Evolutionary conservation across 139 green algal species (phyloP), one percentile per base, ranked within the genome.

Genomic region (Spirogloea muscicola): DNA sequence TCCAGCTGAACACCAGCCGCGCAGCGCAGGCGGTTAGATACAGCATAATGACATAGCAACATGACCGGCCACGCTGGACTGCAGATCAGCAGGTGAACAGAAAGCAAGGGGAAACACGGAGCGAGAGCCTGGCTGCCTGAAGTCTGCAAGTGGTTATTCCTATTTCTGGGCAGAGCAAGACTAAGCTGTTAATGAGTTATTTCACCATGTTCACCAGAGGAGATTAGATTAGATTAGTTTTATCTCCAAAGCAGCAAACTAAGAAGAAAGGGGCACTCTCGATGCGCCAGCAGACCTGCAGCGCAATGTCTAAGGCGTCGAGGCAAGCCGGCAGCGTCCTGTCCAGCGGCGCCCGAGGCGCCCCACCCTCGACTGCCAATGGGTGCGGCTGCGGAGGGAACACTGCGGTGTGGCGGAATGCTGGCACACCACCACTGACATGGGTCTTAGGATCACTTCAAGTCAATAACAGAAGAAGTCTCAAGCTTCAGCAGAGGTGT

Each of bases 321-420:
- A 81, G 2, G 66, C 73, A 81, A 3, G 41, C 3, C n/a, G 73
- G 57, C 21, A 81, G 25, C 7, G 41, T 9, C 63, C 49, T 79
- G 33, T 29, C 39, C n/a, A n/a, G n/a, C n/a, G n/a, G n/a, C 9
- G 5, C 25, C 21, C 18, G 3, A 9, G 3, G 39, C 37, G 27
- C 37, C 18, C 25, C 13, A 31, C 10, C 67, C 42, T n/a, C 5
- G 41, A 33, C 18, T n/a, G 73, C 73, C 13, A 81, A 48, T 6
- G 73, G 67, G 49, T 81, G 73, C 41, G 57, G 67, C 5, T 74
- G 4, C 33, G 73, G 73, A 4, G 67, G 67, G 39, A 74, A 79
- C 4, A 72, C 73, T 3, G 64, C 72, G n/a, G 44, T 41, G 21
- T 80, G 72, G 27, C 67, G 25, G 33, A 80, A 71, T 3, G 37